Evolutionary conservation across 2,329 filamentous ascomycete species (phyloP), one percentile per base, ranked within the genome.

Genomic region (Pyrenophora teres): DNA sequence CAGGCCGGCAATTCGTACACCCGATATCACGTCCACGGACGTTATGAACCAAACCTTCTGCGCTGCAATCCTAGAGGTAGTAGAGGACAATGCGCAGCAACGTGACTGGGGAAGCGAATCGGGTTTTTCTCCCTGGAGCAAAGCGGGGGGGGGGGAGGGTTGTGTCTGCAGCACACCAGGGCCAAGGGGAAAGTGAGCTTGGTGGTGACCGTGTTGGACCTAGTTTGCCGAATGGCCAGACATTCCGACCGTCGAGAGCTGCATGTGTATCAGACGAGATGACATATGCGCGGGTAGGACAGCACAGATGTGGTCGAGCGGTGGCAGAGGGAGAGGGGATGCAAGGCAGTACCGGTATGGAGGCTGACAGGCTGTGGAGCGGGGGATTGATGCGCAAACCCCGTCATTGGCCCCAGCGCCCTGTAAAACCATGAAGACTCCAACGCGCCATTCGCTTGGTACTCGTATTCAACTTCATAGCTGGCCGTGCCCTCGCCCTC

Each of bases 401-500:
- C 52, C 40, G 40, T 48, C 35, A 58, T 58, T 58, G 57, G 57
- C 9, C 36, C 40, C 30, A 16, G 18, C 23, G 15, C 10, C 50
- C 43, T 50, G 44, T 15, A 15, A 41, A 44, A 47, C 40, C n/a
- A 39, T 8, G 55, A 37, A 32, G 41, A 32, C 41, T 45, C 50
- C 54, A 56, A 52, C 54, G 40, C 35, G 38, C 43, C 43, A 30
- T n/a, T 46, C 25, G 38, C 49, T 41, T 48, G 39, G 45, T 25
- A 43, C 54, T 60, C 54, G 58, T 58, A 58, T 56, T 53, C 40
- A 38, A 37, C 32, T 23, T 39, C 10, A 21, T 9, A 25, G 32
- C 48, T 35, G 50, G 39, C 47, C 50, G 33, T 33, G 38, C 38
- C 21, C 25, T 43, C 35, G 41, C 46, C n/a, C 40, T 21, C 31